A percentile compares a stretch with the other conserved stretches of the same genome.
Conservation (phyloP, 140 eudicot species). For the Eryngium alpinum region DNA sequence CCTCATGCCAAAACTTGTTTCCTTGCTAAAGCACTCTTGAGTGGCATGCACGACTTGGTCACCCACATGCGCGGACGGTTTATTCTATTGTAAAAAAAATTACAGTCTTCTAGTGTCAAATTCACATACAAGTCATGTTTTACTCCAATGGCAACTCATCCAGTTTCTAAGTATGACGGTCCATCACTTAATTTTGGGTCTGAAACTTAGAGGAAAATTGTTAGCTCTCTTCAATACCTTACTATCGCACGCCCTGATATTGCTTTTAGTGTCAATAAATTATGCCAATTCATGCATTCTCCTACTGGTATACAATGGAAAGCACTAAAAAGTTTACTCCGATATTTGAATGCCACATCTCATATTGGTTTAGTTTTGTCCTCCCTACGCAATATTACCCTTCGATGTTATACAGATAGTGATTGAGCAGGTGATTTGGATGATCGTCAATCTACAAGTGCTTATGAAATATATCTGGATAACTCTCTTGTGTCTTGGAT, state of each 20-base stretch:
- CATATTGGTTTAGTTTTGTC: not conserved
- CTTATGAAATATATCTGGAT: not conserved
- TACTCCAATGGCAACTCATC: not conserved
- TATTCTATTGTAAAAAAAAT: not conserved
- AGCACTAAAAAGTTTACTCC: not conserved
- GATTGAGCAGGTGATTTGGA: no score
- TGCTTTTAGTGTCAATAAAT: not conserved
- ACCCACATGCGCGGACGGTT: not conserved
- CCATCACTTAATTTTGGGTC: not conserved
- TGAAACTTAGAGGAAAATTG: not conserved
- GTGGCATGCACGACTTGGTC: conserved; percentile 4
- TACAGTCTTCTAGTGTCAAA: no score
- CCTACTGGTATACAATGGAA: not conserved
- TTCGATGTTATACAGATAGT: not conserved
- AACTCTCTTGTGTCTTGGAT: not conserved
- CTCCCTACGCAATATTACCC: not conserved
- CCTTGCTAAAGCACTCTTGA: not conserved
- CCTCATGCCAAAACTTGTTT: no score
- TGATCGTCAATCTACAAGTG: not conserved
- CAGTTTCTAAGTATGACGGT: not conserved
- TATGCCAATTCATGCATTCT: not conserved
- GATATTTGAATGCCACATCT: not conserved
- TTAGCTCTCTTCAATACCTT: not conserved
- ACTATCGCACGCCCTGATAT: not conserved
- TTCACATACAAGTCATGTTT: not conserved